phyloP scores from a whole-genome alignment of 2,329 filamentous ascomycete genomes.

The Zymoseptoria passerinii region DNA sequence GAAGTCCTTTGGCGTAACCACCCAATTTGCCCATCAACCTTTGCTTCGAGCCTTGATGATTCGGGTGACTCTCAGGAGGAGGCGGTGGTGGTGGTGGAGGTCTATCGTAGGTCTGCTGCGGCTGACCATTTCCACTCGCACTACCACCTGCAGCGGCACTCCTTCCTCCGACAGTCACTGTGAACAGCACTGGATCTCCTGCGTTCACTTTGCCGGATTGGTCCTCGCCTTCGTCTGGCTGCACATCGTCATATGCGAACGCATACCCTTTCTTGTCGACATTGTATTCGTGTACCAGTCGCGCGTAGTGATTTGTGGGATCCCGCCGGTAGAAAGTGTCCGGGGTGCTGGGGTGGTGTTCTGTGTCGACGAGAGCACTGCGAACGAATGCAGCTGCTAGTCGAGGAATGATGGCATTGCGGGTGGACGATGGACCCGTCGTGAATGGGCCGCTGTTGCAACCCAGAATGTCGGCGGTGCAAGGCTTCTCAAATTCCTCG shows the following conservation, averaged over 20 bases:
- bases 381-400: conserved; percentile 70
- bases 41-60: background rate
- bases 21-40: conserved; percentile 2
- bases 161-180: conserved; percentile 17
- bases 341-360: conserved; percentile 32
- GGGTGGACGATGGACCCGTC: conserved; percentile 34
- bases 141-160: conserved; percentile 6
- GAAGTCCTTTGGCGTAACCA: conserved; percentile 3
- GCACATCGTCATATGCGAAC: conserved; percentile 58
- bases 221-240: conserved; percentile 49
- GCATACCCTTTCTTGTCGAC: conserved; percentile 55
- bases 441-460: conserved; percentile 59
- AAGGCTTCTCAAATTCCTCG: conserved; percentile 49
- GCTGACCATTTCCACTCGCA: conserved; percentile 2
- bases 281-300: conserved; percentile 54
- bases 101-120: conserved; percentile 7
- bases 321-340: conserved; percentile 28
- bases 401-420: conserved; percentile 61
- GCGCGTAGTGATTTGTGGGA: conserved; percentile 49
- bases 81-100: conserved; percentile 13
- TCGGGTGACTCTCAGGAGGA: conserved; percentile 5
- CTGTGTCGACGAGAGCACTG: conserved; percentile 52
- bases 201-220: conserved; percentile 46
- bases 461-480: conserved; percentile 56
- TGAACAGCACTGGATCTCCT: conserved; percentile 38